Base-by-base conservation (phyloP, 441 rosid species). In the Lepidium campestre region DNA sequence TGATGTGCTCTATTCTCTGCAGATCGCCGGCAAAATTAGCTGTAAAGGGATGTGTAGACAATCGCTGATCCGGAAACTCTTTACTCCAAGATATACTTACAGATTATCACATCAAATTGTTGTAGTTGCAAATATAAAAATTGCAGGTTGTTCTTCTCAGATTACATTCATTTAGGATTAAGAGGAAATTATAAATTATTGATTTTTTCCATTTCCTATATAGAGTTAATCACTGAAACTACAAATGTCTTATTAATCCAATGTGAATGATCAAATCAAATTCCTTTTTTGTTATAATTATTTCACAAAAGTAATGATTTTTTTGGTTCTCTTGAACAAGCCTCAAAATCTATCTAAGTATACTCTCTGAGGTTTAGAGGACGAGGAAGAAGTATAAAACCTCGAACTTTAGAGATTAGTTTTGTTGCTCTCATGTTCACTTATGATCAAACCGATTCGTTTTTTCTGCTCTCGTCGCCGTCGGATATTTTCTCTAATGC, bases 21-120 rank as follows among this genome's bases (percentile, higher is more conserved):
- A 86, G 96, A 87, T 83, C 84, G 57, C 44, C 81, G 75, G 76
- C 79, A 3, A 79, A 80, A 52, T 71, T 75, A 70, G 65, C 84
- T 68, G 75, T 65, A 18, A 88, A 83, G 27, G 83, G 86, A 64
- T 70, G 84, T 6, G 62, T 70, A 71, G 84, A 82, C 70, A 74
- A 70, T 67, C 82, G 80, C 75, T 83, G 77, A 85, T 70, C 17
- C 59, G 12, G 74, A 71, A 64, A 56, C 27, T 71, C 59, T 40
- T 40, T 65, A 48, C 59, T 32, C 34, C 70, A 40, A 14, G 14
- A 19, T 32, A 71, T 57, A 48, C 70, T 62, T 55, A 55, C 57
- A 36, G n/a, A 62, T 54, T 6, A 61, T 49, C 46, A 40, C 55
- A 54, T 44, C 7, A 46, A 62, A 44, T 7, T 50, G 52, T 41